These are phyloP conservation scores for Backusella psychrophila DNA, from an alignment of 192 early-diverging fungal species.

Conservation along the genomic window DNA sequence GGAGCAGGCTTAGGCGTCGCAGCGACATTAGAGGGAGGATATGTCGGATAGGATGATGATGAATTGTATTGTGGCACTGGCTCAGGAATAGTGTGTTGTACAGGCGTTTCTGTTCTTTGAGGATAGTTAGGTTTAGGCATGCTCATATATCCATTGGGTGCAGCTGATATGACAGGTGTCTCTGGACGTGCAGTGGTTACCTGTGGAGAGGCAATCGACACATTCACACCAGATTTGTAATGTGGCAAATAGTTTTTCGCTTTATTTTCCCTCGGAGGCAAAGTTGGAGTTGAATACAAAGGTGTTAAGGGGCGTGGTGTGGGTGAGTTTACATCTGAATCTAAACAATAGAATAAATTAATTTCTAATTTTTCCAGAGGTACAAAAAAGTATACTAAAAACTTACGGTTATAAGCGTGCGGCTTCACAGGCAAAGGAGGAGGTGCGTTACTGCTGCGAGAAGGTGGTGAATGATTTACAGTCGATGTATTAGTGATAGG, in stretches of 20 bases:
- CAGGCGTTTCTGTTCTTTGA: conserved; percentile 2
- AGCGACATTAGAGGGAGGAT: neutral
- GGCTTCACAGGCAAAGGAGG: conserved; percentile 14
- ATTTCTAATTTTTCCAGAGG: neutral
- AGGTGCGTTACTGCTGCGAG: neutral
- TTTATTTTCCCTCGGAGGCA: neutral
- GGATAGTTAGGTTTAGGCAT: neutral
- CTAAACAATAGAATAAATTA: neutral
- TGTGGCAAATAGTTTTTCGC: neutral
- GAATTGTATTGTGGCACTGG: neutral
- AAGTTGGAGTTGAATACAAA: neutral
- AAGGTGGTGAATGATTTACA: neutral
- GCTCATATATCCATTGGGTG: neutral
- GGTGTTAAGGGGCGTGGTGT: neutral
- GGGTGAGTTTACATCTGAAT: neutral
- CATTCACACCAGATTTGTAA: neutral
- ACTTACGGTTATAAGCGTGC: conserved; percentile 5
- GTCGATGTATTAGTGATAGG: neutral
- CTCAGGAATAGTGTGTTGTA: neutral
- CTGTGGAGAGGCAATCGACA: neutral
- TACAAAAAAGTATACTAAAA: neutral
- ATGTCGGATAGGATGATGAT: neutral
- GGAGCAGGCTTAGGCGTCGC: neutral
- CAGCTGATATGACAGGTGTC: conserved; percentile 5
- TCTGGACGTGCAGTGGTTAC: neutral